Base-by-base conservation (phyloP, 768 basidiomycete genomes). In the Auricularia cornea region DNA sequence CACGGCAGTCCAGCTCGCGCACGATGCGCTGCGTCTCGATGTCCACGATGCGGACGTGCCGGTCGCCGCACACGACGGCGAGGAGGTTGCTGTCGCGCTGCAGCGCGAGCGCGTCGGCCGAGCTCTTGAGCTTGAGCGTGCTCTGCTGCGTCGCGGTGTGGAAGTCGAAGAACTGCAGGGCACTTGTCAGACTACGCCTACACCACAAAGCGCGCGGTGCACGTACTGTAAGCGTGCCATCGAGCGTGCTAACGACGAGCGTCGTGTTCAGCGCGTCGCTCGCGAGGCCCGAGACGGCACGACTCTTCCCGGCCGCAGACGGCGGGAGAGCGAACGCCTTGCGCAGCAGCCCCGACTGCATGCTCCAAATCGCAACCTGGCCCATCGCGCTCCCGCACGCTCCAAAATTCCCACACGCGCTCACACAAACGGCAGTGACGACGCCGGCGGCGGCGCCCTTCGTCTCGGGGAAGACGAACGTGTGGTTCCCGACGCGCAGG, bases 331-430 rank as follows among this genome's bases (percentile, higher is more conserved):
- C 77, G 72, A 91, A 98, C 1, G 82, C 80, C 75, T 89, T 91
- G 54, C 96, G 81, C 68, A 84, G 83, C 63, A 94, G 82, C 1
- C 97, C 97, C 3, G 91, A 94, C 74, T 99, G 96, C 86, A 99
- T 86, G 72, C 98, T 99, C 90, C 93, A 98, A 88, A 95, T 88
- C 63, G 85, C 74, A 41, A 98, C 89, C 29, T 80, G 81, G 2
- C 92, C 90, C 0, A 84, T 87, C 2, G 91, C 90, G 1, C 89
- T 89, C 29, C 93, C 86, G 3, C 85, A 92, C 12, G 98, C 73
- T 31, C 90, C 92, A 71, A 98, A 99, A 70, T 98, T 98, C 8
- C 97, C 97, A 71, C 97, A 99, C 0, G 92, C 89, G 3, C 94
- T 89, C 23, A 98, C 89, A 66, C 88, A 91, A 20, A 95, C 90